phyloP scores from a whole-genome alignment of 345 rosid species.

The Erodium maritimum region DNA sequence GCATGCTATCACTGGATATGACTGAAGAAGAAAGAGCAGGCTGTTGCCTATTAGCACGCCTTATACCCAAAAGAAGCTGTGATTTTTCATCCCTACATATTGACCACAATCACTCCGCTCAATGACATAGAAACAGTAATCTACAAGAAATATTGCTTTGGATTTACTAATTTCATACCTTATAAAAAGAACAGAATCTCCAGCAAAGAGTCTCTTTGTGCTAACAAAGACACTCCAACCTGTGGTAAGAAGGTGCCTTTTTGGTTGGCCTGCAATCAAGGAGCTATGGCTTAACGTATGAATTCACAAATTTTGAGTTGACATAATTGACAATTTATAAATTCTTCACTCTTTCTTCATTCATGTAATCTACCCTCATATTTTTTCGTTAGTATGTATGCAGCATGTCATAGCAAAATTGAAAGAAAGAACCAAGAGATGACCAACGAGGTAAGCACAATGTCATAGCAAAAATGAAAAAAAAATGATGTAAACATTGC shows the following conservation, averaged over 20 bases:
- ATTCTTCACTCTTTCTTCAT: neutral
- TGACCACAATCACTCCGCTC: slow-evolving; percentile 10
- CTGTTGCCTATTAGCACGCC: slow-evolving; percentile 84
- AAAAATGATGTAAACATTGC: neutral
- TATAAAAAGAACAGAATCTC: slow-evolving; percentile 87
- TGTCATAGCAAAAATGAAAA: neutral
- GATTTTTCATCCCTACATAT: slow-evolving; percentile 76
- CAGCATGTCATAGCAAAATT: neutral
- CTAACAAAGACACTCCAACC: slow-evolving; percentile 97
- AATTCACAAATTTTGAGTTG: neutral
- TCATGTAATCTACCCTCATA: neutral
- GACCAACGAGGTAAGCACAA: neutral
- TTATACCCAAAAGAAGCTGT: slow-evolving; percentile 76
- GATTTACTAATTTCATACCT: slow-evolving; percentile 35
- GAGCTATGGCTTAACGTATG: neutral
- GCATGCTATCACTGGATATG: slow-evolving; percentile 98
- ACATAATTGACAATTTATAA: neutral
- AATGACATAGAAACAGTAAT: slow-evolving; percentile 4
- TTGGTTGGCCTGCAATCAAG: slow-evolving; percentile 66
- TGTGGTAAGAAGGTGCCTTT: slow-evolving; percentile 79
- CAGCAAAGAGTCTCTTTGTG: slow-evolving; percentile 83
- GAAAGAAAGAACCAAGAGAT: neutral
- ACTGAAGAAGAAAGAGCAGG: slow-evolving; percentile 90
- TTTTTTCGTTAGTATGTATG: neutral
- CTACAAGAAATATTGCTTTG: slow-evolving; percentile 6